Base-by-base conservation (phyloP, 495 filamentous ascomycete genomes). In the Neurospora sp. region DNA sequence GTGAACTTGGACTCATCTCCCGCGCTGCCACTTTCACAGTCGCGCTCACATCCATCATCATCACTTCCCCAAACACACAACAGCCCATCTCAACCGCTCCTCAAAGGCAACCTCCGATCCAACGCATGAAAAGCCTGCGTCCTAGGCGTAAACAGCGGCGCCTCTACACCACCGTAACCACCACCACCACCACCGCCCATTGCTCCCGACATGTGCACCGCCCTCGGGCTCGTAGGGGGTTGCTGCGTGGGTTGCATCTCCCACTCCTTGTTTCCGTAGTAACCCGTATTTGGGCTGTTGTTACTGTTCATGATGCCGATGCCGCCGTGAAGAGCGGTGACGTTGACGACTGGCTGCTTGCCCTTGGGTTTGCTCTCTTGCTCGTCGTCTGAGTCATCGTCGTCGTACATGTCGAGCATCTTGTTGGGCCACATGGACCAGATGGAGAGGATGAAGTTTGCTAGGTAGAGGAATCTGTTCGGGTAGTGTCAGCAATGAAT, bases 371-470 rank as follows among this genome's bases (percentile, higher is more conserved):
- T 41, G 44, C n/a, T 41, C 20, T 54, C 42, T 69, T 79, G 74
- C 20, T 79, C 80, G 12, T 78, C 76, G 16, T 83, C 83, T 11
- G 81, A 81, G 46, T 85, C 81, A 41, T 84, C 79, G 31, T 83
- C 82, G 73, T 81, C 78, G 38, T 78, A 76, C 37, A 83, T 70
- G 74, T 82, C 82, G 46, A 80, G 70, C 72, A 78, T 79, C 39
- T 80, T 77, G 69, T 89, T 89, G 38, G 90, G 88, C 78, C 90
- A 84, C 83, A 92, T 87, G 18, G 90, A 88, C 80, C 87, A 89
- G 41, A 91, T 76, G 69, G 84, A 86, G 27, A 93, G 76, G 70
- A 85, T 80, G 23, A 90, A 70, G 72, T 92, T 92, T 60, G 84
- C 75, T 46, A 88, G 74, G 79, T 91, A 92, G 37, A 91, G 75